Base-by-base conservation (phyloP, 495 filamentous ascomycete genomes). In the Neurospora tetraspora region DNA sequence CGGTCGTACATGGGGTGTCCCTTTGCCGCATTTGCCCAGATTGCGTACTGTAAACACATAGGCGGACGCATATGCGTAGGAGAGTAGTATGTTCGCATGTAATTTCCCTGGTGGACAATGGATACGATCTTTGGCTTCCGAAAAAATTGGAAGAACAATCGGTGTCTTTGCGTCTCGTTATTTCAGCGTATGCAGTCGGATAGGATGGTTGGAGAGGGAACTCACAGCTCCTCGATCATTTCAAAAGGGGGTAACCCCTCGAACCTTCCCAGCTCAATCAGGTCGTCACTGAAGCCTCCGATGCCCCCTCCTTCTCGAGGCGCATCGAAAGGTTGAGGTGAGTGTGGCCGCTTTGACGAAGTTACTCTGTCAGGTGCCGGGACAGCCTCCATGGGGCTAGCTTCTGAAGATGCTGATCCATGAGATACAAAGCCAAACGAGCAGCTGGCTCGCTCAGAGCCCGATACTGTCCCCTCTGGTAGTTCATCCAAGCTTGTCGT, bases 211-310 rank as follows among this genome's bases (percentile, higher is more conserved):
- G 69, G 43, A 39, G 20, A 16, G 10, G n/a, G 38, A 8, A 73
- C 84, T 73, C 76, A 85, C 84, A 86, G 77, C 1, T 85, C 84
- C 74, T 86, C 84, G 61, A 86, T 83, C 73, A 86, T 76, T 70
- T 85, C 79, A 34, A 79, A 77, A 36, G 84, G 84, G 1, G 84
- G 84, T 20, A 85, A 72, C 6, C 78, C 74, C 76, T 86, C 84
- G 37, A 79, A 84, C 68, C 81, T 74, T 45, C 83, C 83, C 8
- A 85, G 80, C 18, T 76, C 78, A 18, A 85, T 73, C 37, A 86
- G 74, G 38, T 82, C 78, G 39, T 65, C 27, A 36, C 74, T 71
- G 12, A 37, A 61, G 36, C 39, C 65, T 5, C 69, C 38, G 20
- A 42, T 72, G 8, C 34, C 27, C 18, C 23, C 18, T 72, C 70